Conservation (phyloP, 2,329 filamentous ascomycete species). For the Phyllachora maydis region DNA sequence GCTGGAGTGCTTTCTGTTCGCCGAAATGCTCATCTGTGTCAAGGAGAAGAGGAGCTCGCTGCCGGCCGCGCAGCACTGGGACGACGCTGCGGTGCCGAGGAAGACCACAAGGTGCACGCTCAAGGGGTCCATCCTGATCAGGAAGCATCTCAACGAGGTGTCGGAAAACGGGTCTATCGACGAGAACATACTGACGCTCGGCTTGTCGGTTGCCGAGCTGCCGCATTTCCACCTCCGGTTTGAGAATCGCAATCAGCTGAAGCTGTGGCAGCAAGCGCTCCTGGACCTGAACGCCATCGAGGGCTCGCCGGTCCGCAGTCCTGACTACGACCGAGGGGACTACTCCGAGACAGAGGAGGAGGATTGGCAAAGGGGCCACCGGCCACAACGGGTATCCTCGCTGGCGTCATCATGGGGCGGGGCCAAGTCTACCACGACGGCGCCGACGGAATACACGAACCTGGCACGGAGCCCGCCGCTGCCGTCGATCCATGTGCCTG, state of each 20-base stretch:
- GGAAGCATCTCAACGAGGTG: conserved; percentile 89
- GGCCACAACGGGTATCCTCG: conserved; percentile 57
- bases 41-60: conserved; percentile 72
- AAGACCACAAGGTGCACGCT: conserved; percentile 65
- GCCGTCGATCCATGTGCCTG: conserved; percentile 59
- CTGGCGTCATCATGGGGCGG: conserved; percentile 66
- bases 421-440: conserved; percentile 65
- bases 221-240: conserved; percentile 91
- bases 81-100: conserved; percentile 31
- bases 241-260: conserved; percentile 62
- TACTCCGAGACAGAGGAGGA: conserved; percentile 76
- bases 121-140: conserved; percentile 95
- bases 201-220: conserved; percentile 75
- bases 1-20: conserved; percentile 88
- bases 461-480: conserved; percentile 30
- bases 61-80: conserved; percentile 39
- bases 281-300: conserved; percentile 63
- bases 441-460: conserved; percentile 79
- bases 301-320: conserved; percentile 37
- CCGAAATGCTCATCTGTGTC: conserved; percentile 97
- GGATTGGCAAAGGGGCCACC: conserved; percentile 46
- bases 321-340: conserved; percentile 61
- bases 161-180: conserved; percentile 49
- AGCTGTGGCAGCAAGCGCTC: conserved; percentile 76
- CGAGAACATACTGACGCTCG: conserved; percentile 71